Base-by-base conservation (phyloP, 2,329 filamentous ascomycete species). In the Pseudopyrenochaeta lycopersici region DNA sequence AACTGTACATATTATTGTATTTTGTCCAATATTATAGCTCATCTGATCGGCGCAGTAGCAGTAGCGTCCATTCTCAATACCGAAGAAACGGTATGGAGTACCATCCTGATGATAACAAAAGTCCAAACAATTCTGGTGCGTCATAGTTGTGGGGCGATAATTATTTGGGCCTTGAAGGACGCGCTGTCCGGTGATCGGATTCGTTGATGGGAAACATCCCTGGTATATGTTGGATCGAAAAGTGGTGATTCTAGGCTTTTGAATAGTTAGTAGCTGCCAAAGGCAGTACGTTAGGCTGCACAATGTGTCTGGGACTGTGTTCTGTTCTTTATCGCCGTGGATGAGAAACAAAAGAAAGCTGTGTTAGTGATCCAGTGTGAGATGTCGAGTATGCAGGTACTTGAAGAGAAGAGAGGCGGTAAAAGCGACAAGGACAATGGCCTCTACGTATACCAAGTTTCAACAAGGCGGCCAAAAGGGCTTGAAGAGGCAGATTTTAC, bases 211-310 rank as follows among this genome's bases (percentile, higher is more conserved):
- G 36, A 14, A 39, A 23, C 36, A 39, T 14, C 36, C 36, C 11
- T 23, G 18, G 10, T 39, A 39, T 6, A n/a, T 14, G 11, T 39
- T 39, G 6, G 36, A 18, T n/a, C 9, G 7, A 15, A 39, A 39
- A 11, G 9, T 11, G 11, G 36, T 39, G 6, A 39, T 39, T 20
- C 21, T 39, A 39, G 36, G 20, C 36, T 39, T 58, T 49, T 20
- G 30, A 10, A 23, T 36, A 52, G 51, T 58, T 48, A 58, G 55
- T 46, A 50, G 39, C 52, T 53, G 52, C 52, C 52, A 47, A 23
- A 50, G 49, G 52, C 56, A 55, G 49, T 45, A 55, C 38, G 42
- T 55, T 55, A 53, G 49, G 44, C 46, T 42, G 41, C 54, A 39
- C 50, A 52, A 50, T 52, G 21, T 55, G 52, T 41, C 55, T 46